Conservation (phyloP, 163 green algal genomes). For the Smithsoniella earleae region DNA sequence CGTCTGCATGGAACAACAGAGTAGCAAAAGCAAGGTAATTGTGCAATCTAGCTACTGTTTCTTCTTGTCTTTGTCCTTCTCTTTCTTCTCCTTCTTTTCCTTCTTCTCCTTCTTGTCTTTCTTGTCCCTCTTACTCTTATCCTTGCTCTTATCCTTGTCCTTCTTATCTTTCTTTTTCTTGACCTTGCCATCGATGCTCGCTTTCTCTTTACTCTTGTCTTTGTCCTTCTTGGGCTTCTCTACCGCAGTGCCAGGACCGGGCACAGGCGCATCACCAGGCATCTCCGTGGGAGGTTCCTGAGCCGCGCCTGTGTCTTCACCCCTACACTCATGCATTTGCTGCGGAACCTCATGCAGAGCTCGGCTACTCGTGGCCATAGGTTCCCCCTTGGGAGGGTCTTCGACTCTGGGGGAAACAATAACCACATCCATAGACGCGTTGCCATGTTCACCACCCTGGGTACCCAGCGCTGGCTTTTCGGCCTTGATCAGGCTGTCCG, state of each 20-base stretch:
- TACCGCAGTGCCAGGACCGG: neutral
- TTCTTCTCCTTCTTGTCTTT: constrained; percentile 1
- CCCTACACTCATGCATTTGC: neutral
- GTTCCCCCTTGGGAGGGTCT: neutral
- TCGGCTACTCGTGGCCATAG: neutral
- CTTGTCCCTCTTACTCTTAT: constrained; percentile 1
- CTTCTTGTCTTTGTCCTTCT: constrained; percentile 12
- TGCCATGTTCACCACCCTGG: neutral
- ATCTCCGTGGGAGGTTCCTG: neutral
- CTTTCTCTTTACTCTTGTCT: neutral
- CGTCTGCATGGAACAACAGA: too few relatives aligned
- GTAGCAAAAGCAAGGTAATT: too few relatives aligned
- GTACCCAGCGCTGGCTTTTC: neutral
- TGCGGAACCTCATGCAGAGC: neutral
- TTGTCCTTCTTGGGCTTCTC: neutral
- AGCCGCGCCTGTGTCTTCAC: neutral
- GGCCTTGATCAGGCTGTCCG: neutral
- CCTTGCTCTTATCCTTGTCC: constrained; percentile 12
- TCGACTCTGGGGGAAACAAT: neutral
- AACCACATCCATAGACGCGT: neutral
- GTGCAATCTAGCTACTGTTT: too few relatives aligned
- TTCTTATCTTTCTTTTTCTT: neutral
- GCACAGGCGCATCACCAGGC: neutral
- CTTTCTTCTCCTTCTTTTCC: constrained; percentile 22
- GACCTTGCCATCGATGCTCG: neutral